Conservation (phyloP, 1,284 basidiomycete genomes). For the Cryptococcus hybrid region DNA sequence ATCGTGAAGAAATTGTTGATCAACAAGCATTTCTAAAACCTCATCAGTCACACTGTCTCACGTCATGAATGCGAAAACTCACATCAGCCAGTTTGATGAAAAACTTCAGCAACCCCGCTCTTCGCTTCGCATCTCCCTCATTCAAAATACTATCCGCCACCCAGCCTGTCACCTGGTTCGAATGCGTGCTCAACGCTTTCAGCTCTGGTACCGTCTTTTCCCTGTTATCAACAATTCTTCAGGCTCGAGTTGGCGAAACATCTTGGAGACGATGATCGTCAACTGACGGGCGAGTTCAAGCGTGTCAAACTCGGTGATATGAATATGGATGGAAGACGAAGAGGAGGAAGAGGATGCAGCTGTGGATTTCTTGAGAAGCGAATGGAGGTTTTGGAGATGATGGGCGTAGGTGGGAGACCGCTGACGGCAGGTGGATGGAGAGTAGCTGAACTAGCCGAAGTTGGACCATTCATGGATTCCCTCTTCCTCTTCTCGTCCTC, state of each 20-base stretch:
- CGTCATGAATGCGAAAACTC: constrained; percentile 45
- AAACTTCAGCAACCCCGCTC: constrained; percentile 80
- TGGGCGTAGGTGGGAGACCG: constrained; percentile 57
- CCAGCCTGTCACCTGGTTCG: constrained; percentile 93
- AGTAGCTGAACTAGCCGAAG: constrained; percentile 5
- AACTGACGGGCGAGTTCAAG: constrained; percentile 91
- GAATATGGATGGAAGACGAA: constrained; percentile 55
- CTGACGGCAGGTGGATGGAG: constrained; percentile 10
- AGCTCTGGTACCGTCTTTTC: constrained; percentile 69
- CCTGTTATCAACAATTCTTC: constrained; percentile 84
- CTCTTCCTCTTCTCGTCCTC: not conserved
- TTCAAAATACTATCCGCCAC: constrained; percentile 85
- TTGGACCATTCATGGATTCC: not conserved
- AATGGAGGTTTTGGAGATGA: constrained; percentile 79
- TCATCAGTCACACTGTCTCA: constrained; percentile 10
- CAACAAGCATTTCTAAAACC: constrained; percentile 73
- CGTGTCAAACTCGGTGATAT: constrained; percentile 88
- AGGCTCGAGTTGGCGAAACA: constrained; percentile 85
- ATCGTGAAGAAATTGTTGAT: constrained; percentile 95
- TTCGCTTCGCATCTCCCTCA: constrained; percentile 80
- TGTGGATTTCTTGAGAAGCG: constrained; percentile 43
- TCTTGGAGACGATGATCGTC: constrained; percentile 83
- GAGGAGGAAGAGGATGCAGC: not conserved
- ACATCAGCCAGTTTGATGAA: constrained; percentile 94
- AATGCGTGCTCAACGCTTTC: constrained; percentile 84